A percentile compares a stretch with the other conserved stretches of the same genome.
These are phyloP conservation scores for Chaetomiaceae sp. DNA, from an alignment of 2,329 filamentous ascomycete species.

Conservation along the genomic window DNA sequence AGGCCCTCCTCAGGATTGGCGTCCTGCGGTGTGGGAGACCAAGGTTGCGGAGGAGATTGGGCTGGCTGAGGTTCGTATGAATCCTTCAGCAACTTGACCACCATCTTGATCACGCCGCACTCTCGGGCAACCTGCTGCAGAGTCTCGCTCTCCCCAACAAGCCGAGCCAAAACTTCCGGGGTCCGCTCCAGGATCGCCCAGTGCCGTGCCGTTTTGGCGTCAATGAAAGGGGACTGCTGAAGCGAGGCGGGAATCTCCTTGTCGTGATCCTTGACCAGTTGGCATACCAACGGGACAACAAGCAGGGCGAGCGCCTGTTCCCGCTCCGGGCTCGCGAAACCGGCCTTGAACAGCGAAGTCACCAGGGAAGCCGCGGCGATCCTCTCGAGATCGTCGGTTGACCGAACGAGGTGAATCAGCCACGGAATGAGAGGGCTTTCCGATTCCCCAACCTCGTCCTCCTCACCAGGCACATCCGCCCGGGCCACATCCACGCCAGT, in stretches of 20 bases:
- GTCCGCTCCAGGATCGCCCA: conserved; percentile 62
- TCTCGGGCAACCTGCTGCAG: conserved; percentile 82
- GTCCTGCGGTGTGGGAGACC: conserved; percentile 32
- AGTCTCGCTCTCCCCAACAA: conserved; percentile 72
- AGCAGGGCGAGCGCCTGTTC: conserved; percentile 61
- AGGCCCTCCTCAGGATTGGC: conserved; percentile 11
- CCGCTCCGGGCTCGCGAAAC: conserved; percentile 59
- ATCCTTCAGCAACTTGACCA: conserved; percentile 46
- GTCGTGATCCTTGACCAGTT: conserved; percentile 54
- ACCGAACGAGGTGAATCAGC: conserved; percentile 61
- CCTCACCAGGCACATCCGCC: conserved; percentile 28
- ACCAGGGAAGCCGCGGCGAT: conserved; percentile 66
- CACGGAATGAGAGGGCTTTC: conserved; percentile 71
- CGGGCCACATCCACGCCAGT: conserved; percentile 32
- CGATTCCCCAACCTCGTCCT: conserved; percentile 48
- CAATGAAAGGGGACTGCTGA: conserved; percentile 33
- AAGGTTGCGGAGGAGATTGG: conserved; percentile 31
- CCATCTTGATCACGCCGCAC: conserved; percentile 42
- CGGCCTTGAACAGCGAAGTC: conserved; percentile 63
- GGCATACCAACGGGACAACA: conserved; percentile 64
- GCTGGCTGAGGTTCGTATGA: conserved; percentile 44
- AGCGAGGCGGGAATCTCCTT: conserved; percentile 25
- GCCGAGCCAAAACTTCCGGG: conserved; percentile 68
- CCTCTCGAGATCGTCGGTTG: conserved; percentile 52
- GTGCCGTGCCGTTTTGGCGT: conserved; percentile 36